A percentile compares a stretch with the other conserved stretches of the same genome.
Evolutionary conservation across 192 early-diverging fungal genomes (phyloP).

Genomic region (Geranomyces variabilis): DNA sequence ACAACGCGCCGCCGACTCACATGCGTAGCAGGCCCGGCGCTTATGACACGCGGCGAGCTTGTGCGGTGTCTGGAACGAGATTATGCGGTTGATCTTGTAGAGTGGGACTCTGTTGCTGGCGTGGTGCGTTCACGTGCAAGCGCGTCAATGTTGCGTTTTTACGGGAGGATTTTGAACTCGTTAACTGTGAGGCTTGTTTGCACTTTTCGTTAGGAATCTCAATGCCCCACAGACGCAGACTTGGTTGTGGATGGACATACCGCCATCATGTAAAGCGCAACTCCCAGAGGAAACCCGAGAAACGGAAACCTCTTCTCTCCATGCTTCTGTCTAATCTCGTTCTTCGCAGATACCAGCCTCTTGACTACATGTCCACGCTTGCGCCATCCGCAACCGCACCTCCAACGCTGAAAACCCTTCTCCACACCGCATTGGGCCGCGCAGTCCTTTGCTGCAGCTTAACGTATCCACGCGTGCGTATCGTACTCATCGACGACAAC

Average conservation of each 20-base stretch:
- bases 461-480: background rate
- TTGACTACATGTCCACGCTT: background rate
- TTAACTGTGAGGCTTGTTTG: too few relatives aligned
- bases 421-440: background rate
- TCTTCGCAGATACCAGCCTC: background rate
- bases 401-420: background rate
- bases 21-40: constrained; percentile 26
- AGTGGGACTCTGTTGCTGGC: constrained; percentile 23
- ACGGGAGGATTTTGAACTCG: background rate
- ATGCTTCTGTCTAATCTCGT: too few relatives aligned
- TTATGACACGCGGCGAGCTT: constrained; percentile 17
- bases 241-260: constrained; percentile 41
- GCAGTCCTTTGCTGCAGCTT: constrained; percentile 11
- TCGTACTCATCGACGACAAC: background rate
- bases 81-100: constrained; percentile 28
- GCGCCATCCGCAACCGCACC: background rate
- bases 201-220: too few relatives aligned
- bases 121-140: background rate
- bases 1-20: constrained; percentile 19
- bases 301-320: background rate
- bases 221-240: constrained; percentile 31
- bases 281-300: too few relatives aligned
- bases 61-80: constrained; percentile 19
- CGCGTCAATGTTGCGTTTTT: background rate
- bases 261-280: constrained; percentile 43